Base-by-base conservation (phyloP, 371 early-diverging fungal species). In the Caulochytrium protostelioides region DNA sequence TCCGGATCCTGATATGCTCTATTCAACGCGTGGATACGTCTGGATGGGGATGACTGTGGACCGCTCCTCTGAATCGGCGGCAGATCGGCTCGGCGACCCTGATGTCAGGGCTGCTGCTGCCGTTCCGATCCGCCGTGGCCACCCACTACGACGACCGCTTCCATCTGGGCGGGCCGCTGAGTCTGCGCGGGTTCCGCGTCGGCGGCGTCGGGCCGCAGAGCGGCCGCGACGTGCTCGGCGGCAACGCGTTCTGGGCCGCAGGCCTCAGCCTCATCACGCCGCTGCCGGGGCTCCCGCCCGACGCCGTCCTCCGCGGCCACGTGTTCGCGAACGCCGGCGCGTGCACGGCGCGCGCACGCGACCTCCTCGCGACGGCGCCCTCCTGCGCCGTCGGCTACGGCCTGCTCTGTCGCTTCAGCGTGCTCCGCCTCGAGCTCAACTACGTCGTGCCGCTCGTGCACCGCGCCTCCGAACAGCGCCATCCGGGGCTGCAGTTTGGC, bases 141-240 rank as follows among this genome's bases (percentile, higher is more conserved):
- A 30, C 34, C 19, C 29, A 17, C 10, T 22, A 30, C 10, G 68
- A 72, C 3, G 94, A 92, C 50, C 65, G 83, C 23, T 86, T 87
- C 52, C 62, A 72, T 38, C 46, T 89, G 23, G 90, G 94, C 33
- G 91, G 91, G 1, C 76, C 81, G 5, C 59, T 66, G 30, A 72
- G 75, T 8, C 57, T 92, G 3, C 73, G 94, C 30, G 94, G 94
- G 4, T 92, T 90, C 61, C 56, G 57, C 48, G 68, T 71, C 29
- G 62, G 67, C 41, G 90, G 94, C 5, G 51, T 90, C 15, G 94
- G 94, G 2, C 89, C 89, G 8, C 59, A 68, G 23, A 90, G 87
- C 42, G 61, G 66, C 33, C 46, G 72, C 32, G 90, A 92, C 49
- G 62, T 72, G 1, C 45, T 92, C 2, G 94, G 94, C 32, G 94